A percentile compares a stretch with the other conserved stretches of the same genome.
These are phyloP conservation scores for Hyparrhenia diplandra DNA, from an alignment of 176 grass and related monocot genomes.

Conservation along the genomic window DNA sequence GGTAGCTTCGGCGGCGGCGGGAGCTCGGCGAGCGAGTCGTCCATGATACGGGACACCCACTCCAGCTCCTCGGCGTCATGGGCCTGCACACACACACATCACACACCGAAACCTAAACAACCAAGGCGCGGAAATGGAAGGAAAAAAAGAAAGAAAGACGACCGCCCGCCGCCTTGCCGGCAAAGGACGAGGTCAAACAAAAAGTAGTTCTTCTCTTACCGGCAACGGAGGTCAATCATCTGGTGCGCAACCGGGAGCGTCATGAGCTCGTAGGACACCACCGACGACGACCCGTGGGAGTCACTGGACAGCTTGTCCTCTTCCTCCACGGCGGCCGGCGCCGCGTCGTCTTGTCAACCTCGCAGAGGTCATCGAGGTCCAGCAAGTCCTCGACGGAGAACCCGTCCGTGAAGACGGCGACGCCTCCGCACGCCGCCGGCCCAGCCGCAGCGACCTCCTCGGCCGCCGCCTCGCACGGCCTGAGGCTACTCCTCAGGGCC, in stretches of 20 bases:
- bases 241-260: slow-evolving; percentile 27
- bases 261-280: slow-evolving; percentile 51
- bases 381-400: slow-evolving; percentile 88
- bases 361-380: slow-evolving; percentile 64
- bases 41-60: slow-evolving; percentile 90
- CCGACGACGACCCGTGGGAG: slow-evolving; percentile 57
- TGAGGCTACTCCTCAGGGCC: slow-evolving; percentile 47
- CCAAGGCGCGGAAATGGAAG: neutral
- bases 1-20: slow-evolving; percentile 23
- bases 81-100: slow-evolving; percentile 40
- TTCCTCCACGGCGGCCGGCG: neutral
- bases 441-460: slow-evolving; percentile 12
- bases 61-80: slow-evolving; percentile 86
- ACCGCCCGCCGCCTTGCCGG: neutral
- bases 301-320: slow-evolving; percentile 39
- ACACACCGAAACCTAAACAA: slow-evolving; percentile 1
- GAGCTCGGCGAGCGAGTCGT: slow-evolving; percentile 74
- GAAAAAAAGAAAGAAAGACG: neutral
- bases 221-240: slow-evolving; percentile 69
- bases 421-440: slow-evolving; percentile 10
- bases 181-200: neutral
- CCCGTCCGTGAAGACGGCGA: slow-evolving; percentile 25
- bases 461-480: slow-evolving; percentile 30
- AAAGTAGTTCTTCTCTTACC: slow-evolving; percentile 19
- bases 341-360: slow-evolving; percentile 44